phyloP scores from a whole-genome alignment of 2,329 filamentous ascomycete genomes.

The Xylaria sp. region DNA sequence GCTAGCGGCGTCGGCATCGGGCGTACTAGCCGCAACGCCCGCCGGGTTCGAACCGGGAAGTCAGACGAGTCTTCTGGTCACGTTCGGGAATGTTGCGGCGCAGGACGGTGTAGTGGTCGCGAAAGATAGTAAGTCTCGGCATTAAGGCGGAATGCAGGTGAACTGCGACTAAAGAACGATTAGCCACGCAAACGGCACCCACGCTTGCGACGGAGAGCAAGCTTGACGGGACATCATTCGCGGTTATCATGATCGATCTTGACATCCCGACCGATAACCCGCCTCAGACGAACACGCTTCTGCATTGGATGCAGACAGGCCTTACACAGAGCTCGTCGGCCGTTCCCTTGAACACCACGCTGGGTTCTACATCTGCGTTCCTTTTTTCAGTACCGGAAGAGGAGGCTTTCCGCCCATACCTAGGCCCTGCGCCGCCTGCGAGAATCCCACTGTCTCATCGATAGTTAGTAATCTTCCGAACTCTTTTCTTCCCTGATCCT shows the following conservation, averaged over 20 bases:
- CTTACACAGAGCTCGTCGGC: constrained; percentile 46
- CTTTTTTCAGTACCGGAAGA: constrained; percentile 38
- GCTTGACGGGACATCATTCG: constrained; percentile 54
- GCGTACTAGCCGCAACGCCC: constrained; percentile 54
- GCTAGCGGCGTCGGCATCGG: constrained; percentile 49
- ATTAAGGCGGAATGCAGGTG: neutral
- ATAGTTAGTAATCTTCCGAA: constrained; percentile 34
- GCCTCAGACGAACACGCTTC: constrained; percentile 51
- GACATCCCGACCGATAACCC: constrained; percentile 58
- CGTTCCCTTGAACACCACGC: constrained; percentile 38
- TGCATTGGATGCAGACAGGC: constrained; percentile 58
- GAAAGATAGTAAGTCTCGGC: constrained; percentile 49
- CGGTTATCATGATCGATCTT: constrained; percentile 57
- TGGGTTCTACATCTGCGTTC: constrained; percentile 39
- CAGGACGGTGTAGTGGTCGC: constrained; percentile 53
- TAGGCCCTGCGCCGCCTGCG: constrained; percentile 45
- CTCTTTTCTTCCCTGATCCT: neutral
- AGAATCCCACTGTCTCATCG: constrained; percentile 46
- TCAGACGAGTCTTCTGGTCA: constrained; percentile 53
- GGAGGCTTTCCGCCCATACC: constrained; percentile 42
- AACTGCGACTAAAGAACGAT: constrained; percentile 24
- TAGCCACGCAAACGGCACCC: constrained; percentile 51
- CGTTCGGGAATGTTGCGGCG: constrained; percentile 51
- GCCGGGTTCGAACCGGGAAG: constrained; percentile 53
- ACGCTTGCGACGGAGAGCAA: constrained; percentile 50